These are phyloP conservation scores for Pythium dissimile DNA, from an alignment of 352 stramenopile genomes.

Conservation along the genomic window DNA sequence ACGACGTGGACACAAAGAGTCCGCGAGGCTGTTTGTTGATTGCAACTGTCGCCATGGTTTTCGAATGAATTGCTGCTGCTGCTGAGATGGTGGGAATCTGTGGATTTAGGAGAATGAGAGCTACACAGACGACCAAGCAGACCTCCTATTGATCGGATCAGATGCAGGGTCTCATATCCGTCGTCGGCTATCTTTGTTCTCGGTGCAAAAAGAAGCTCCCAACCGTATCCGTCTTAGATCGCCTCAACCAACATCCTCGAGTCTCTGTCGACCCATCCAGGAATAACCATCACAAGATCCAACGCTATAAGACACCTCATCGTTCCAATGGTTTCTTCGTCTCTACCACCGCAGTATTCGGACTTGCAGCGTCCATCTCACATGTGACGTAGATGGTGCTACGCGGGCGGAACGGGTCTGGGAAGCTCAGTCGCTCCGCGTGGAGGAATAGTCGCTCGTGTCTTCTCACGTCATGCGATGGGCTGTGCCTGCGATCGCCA, in stretches of 20 bases:
- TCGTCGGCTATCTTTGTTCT: slow-evolving; percentile 7
- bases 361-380: slow-evolving; percentile 8
- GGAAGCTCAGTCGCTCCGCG: slow-evolving; percentile 43
- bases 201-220: background rate
- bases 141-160: slow-evolving; percentile 1
- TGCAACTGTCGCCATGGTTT: slow-evolving; percentile 4
- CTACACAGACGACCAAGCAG: too few species aligned
- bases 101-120: slow-evolving; percentile 4
- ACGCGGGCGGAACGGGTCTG: slow-evolving; percentile 32
- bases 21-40: background rate
- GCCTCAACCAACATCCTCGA: too few species aligned
- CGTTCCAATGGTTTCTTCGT: too few species aligned
- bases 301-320: too few species aligned
- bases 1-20: slow-evolving; percentile 9
- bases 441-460: slow-evolving; percentile 48
- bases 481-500: slow-evolving; percentile 44
- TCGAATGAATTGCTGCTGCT: background rate
- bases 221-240: background rate
- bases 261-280: slow-evolving; percentile 2
- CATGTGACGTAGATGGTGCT: slow-evolving; percentile 21
- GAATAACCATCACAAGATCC: background rate
- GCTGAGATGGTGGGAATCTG: background rate
- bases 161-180: background rate
- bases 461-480: background rate
- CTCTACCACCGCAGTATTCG: background rate